These are phyloP conservation scores for Penicillium aurantiogriseum DNA, from an alignment of 2,329 filamentous ascomycete species.

Conservation along the genomic window DNA sequence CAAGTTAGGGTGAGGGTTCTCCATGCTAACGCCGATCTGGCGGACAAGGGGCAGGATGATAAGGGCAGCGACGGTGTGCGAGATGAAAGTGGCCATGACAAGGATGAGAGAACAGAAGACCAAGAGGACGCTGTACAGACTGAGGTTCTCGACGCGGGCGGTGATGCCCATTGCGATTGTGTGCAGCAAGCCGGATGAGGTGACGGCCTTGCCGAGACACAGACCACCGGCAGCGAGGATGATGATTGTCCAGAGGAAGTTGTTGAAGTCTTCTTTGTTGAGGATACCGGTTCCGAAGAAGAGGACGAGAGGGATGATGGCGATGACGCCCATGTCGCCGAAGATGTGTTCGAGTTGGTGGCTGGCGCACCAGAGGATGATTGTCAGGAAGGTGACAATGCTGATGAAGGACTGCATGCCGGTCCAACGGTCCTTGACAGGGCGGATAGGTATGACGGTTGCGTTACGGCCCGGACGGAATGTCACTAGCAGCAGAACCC, in stretches of 20 bases:
- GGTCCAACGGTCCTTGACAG: conserved; percentile 83
- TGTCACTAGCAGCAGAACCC: conserved; percentile 77
- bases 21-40: conserved; percentile 81
- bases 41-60: conserved; percentile 91
- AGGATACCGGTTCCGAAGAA: conserved; percentile 97
- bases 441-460: conserved; percentile 85
- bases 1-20: conserved; percentile 86
- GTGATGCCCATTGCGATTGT: conserved; percentile 81
- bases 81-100: conserved; percentile 95
- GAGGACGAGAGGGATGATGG: conserved; percentile 89
- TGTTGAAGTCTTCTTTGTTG: conserved; percentile 99
- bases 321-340: conserved; percentile 97
- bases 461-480: conserved; percentile 85
- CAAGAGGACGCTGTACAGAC: conserved; percentile 79
- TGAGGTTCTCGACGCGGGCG: conserved; percentile 68
- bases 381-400: conserved; percentile 77
- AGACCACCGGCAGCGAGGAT: conserved; percentile 93
- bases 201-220: conserved; percentile 89
- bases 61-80: conserved; percentile 90
- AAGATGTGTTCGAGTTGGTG: conserved; percentile 85
- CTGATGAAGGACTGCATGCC: conserved; percentile 92
- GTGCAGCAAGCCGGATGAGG: conserved; percentile 85
- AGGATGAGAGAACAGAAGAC: conserved; percentile 83
- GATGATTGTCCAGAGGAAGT: conserved; percentile 99
- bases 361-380: conserved; percentile 85